phyloP scores from a whole-genome alignment of 164 flowering plant genomes.

The Cinnamomum micranthum region DNA sequence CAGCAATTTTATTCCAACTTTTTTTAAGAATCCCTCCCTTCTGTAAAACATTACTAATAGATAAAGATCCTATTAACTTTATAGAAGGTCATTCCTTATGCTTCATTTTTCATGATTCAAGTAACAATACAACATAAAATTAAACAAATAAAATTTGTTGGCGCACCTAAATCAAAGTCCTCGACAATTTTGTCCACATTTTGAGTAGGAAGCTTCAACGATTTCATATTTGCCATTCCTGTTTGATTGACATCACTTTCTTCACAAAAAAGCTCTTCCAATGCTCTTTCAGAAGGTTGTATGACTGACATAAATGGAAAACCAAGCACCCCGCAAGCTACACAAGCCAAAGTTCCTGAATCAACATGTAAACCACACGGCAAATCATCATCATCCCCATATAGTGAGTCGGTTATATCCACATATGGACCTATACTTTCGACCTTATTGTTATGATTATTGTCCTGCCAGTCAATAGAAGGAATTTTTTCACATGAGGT shows the following conservation, averaged over 20 bases:
- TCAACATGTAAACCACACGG: constrained; percentile 79
- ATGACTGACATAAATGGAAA: constrained; percentile 91
- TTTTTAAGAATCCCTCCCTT: too few relatives aligned
- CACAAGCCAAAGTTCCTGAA: constrained; percentile 87
- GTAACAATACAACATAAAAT: background rate
- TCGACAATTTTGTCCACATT: constrained; percentile 13
- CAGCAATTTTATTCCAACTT: too few relatives aligned
- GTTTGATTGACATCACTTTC: constrained; percentile 21
- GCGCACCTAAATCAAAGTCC: constrained; percentile 38
- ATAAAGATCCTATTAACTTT: too few relatives aligned
- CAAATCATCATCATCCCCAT: constrained; percentile 60
- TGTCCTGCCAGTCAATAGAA: constrained; percentile 11
- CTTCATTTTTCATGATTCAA: too few relatives aligned
- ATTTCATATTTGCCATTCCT: constrained; percentile 8
- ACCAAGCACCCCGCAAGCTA: constrained; percentile 96
- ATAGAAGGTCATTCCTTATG: too few relatives aligned
- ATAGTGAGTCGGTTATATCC: constrained; percentile 43
- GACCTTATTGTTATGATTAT: constrained; percentile 21
- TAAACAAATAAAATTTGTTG: constrained; percentile 5
- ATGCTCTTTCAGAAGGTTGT: constrained; percentile 68
- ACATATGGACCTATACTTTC: constrained; percentile 37
- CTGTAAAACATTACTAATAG: too few relatives aligned
- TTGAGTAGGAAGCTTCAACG: constrained; percentile 11
- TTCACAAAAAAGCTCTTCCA: constrained; percentile 29
- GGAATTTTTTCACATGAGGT: constrained; percentile 17